Conservation (phyloP, 768 basidiomycete species). For the Leccinum broughii region DNA sequence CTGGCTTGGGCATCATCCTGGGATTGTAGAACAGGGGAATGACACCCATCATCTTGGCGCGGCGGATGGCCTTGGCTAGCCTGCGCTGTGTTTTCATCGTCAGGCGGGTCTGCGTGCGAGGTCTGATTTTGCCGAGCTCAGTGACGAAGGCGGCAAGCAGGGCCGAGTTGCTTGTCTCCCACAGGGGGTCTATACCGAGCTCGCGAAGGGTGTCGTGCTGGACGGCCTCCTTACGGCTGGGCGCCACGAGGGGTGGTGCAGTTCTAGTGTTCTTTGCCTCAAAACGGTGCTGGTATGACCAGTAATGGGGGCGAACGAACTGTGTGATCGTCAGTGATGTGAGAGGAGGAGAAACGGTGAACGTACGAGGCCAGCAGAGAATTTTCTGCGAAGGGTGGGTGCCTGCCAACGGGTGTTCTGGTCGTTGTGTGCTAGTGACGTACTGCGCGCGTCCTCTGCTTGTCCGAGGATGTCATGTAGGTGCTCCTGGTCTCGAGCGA, state of each 20-base stretch:
- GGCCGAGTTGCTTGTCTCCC: slow-evolving; percentile 59
- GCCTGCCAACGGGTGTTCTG: slow-evolving; percentile 21
- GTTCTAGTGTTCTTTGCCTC: slow-evolving; percentile 20
- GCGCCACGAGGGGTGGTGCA: slow-evolving; percentile 51
- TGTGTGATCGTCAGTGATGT: slow-evolving; percentile 16
- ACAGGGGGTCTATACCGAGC: slow-evolving; percentile 70
- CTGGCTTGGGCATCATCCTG: slow-evolving; percentile 25
- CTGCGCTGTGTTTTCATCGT: slow-evolving; percentile 78
- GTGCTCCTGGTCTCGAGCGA: slow-evolving; percentile 26
- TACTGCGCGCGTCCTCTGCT: slow-evolving; percentile 23
- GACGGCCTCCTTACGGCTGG: slow-evolving; percentile 52
- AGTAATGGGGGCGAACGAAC: slow-evolving; percentile 51
- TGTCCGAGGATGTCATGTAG: slow-evolving; percentile 28
- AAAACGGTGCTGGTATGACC: slow-evolving; percentile 40
- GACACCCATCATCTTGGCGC: slow-evolving; percentile 90
- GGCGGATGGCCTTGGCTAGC: slow-evolving; percentile 80
- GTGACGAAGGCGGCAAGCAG: slow-evolving; percentile 62
- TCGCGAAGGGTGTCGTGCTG: slow-evolving; percentile 69
- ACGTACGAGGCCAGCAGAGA: slow-evolving; percentile 25
- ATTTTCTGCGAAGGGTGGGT: slow-evolving; percentile 29
- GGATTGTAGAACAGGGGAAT: slow-evolving; percentile 53
- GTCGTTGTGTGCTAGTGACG: slow-evolving; percentile 10
- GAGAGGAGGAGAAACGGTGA: no score
- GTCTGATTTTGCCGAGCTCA: slow-evolving; percentile 78
- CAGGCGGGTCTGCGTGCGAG: slow-evolving; percentile 66